Conservation (phyloP, 108 stramenopile genomes). For the Fragilariopsis cylindrus region DNA sequence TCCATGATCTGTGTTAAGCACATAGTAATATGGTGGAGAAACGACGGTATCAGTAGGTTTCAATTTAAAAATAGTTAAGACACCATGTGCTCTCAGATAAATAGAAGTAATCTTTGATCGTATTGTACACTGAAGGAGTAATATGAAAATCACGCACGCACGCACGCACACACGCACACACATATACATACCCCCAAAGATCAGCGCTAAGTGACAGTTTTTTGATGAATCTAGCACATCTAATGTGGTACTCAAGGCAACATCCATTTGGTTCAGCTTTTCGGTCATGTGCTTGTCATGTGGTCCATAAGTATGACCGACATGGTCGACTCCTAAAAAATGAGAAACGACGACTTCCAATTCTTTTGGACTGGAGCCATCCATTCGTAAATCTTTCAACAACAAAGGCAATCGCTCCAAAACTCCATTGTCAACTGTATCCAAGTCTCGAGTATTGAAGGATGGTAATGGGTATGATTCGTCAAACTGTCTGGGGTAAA, state of each 20-base stretch:
- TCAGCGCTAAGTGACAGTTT: slow-evolving; percentile 60
- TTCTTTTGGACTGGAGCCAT: slow-evolving; percentile 30
- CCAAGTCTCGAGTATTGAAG: slow-evolving; percentile 96
- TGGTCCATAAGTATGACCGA: slow-evolving; percentile 96
- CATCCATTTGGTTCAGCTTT: slow-evolving; percentile 93
- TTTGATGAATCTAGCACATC: slow-evolving; percentile 51
- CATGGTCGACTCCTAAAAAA: slow-evolving; percentile 97
- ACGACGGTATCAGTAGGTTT: too few relatives aligned
- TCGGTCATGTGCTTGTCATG: slow-evolving; percentile 82
- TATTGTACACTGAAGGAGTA: too few relatives aligned
- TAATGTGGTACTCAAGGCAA: slow-evolving; percentile 58
- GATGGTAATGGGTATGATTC: slow-evolving; percentile 88
- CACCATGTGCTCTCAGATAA: too few relatives aligned
- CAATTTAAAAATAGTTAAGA: too few relatives aligned
- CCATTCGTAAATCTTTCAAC: slow-evolving; percentile 42
- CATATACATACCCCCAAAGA: slow-evolving; percentile 49
- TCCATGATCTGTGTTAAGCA: slow-evolving; percentile 84
- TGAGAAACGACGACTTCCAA: slow-evolving; percentile 83
- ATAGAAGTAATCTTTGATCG: too few relatives aligned
- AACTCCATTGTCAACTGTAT: slow-evolving; percentile 97
- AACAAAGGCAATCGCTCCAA: slow-evolving; percentile 60
- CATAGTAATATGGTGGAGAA: neutral
- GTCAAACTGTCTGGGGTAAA: slow-evolving; percentile 91
- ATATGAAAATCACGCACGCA: too few relatives aligned
- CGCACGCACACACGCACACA: too few relatives aligned